phyloP scores from a whole-genome alignment of 2,329 filamentous ascomycete species.

The Aureobasidium sp. region DNA sequence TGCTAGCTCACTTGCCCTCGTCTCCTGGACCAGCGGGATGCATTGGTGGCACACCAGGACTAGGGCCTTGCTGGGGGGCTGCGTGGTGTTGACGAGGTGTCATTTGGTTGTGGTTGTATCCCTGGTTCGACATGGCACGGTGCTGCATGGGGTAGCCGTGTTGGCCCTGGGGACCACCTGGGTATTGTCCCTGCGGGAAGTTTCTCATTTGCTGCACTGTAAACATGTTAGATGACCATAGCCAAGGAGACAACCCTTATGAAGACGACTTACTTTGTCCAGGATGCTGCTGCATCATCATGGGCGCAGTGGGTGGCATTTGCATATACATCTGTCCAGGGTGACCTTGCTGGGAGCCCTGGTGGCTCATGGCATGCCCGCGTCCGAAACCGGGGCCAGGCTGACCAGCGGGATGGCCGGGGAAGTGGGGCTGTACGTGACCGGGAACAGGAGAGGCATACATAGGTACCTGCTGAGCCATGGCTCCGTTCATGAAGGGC shows the following conservation, averaged over 20 bases:
- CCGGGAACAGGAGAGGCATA: conserved; percentile 59
- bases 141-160: conserved; percentile 20
- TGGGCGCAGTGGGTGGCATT: conserved; percentile 56
- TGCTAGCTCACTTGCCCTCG: conserved; percentile 24
- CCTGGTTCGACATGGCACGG: conserved; percentile 23
- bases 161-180: conserved; percentile 11
- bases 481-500: conserved; percentile 61
- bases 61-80: conserved; percentile 23
- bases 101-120: conserved; percentile 24
- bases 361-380: conserved; percentile 92
- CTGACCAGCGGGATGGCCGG: conserved; percentile 29
- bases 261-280: conserved; percentile 11
- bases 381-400: conserved; percentile 58
- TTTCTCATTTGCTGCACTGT: conserved; percentile 15
- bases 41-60: conserved; percentile 21
- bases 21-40: conserved; percentile 21
- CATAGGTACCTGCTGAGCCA: conserved; percentile 68
- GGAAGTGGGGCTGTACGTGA: conserved; percentile 58
- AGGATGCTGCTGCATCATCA: conserved; percentile 18
- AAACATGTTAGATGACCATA: conserved; percentile 8
- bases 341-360: conserved; percentile 88
- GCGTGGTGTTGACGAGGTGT: conserved; percentile 28
- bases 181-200: conserved; percentile 16
- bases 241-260: not conserved
- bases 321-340: conserved; percentile 60